phyloP scores from a whole-genome alignment of 345 rosid genomes.

The Punica granatum region DNA sequence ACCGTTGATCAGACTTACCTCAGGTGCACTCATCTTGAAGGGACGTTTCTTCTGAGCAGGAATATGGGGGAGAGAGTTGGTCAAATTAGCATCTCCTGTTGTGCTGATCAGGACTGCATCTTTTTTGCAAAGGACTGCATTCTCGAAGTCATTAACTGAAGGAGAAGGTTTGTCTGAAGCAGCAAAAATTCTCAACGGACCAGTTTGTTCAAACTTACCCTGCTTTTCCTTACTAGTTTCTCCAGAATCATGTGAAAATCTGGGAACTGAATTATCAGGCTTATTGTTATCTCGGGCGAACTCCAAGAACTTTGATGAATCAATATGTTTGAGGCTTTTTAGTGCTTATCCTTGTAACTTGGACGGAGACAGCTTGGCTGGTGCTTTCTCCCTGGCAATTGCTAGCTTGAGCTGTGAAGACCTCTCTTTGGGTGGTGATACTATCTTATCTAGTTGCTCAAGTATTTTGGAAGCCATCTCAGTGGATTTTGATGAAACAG shows the following conservation, averaged over 20 bases:
- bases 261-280: conserved; percentile 16
- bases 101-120: conserved; percentile 21
- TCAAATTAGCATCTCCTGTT: conserved; percentile 22
- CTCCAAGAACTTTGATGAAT: conserved; percentile 45
- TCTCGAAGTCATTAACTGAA: conserved; percentile 23
- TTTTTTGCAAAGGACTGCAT: conserved; percentile 15
- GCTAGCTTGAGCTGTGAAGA: conserved; percentile 9
- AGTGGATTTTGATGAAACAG: conserved; percentile 71
- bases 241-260: conserved; percentile 17
- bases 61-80: conserved; percentile 21
- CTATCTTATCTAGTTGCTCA: conserved; percentile 50
- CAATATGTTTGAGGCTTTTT: conserved; percentile 61
- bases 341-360: conserved; percentile 72
- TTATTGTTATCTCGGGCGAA: conserved; percentile 28
- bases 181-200: conserved; percentile 21
- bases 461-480: conserved; percentile 79
- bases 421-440: conserved; percentile 35
- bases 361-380: conserved; percentile 63
- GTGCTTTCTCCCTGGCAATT: conserved; percentile 50
- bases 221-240: conserved; percentile 26
- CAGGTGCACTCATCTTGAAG: conserved; percentile 80
- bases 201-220: conserved; percentile 32
- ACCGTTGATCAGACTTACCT: conserved; percentile 32
- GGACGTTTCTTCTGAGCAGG: conserved; percentile 34
- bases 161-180: conserved; percentile 22